phyloP scores from a whole-genome alignment of 2,329 filamentous ascomycete species.

The Fusarium udum region DNA sequence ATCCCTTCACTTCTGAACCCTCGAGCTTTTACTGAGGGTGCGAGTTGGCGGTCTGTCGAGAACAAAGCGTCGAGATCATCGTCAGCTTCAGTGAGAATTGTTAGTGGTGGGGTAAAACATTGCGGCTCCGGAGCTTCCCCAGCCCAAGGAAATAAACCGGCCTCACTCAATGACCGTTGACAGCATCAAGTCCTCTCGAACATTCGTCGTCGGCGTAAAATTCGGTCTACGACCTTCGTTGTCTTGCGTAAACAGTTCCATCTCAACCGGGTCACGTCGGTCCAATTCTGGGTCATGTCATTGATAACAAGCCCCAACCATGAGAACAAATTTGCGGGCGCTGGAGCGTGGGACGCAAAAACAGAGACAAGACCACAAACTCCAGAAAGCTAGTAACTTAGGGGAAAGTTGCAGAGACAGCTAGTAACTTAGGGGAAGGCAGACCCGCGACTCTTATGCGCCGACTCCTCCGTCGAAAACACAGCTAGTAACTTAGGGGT shows the following conservation, averaged over 20 bases:
- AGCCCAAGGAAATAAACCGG: constrained; percentile 32
- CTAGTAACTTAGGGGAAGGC: constrained; percentile 41
- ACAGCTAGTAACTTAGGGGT: constrained; percentile 43
- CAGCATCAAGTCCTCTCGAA: background rate
- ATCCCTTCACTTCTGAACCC: background rate
- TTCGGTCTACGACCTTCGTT: constrained; percentile 13
- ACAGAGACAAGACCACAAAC: background rate
- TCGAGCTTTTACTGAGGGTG: accelerated
- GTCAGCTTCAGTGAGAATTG: background rate
- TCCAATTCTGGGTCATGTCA: background rate
- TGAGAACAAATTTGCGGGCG: constrained; percentile 22
- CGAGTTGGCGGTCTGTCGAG: constrained; percentile 3
- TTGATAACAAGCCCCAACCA: constrained; percentile 12
- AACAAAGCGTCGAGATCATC: background rate
- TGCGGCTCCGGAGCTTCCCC: constrained; percentile 36
- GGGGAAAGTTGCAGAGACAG: constrained; percentile 36
- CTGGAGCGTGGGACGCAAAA: constrained; percentile 18
- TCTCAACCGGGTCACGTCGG: constrained; percentile 7
- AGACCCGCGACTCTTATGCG: constrained; percentile 40
- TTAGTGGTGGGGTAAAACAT: constrained; percentile 1
- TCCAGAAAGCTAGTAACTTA: constrained; percentile 37
- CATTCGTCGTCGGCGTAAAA: background rate
- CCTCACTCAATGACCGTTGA: background rate
- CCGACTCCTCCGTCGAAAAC: constrained; percentile 33
- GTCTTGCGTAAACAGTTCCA: constrained; percentile 1